Evolutionary conservation across 495 filamentous ascomycete species (phyloP), one percentile per base, ranked within the genome.

Genomic region (Parathielavia appendiculata): DNA sequence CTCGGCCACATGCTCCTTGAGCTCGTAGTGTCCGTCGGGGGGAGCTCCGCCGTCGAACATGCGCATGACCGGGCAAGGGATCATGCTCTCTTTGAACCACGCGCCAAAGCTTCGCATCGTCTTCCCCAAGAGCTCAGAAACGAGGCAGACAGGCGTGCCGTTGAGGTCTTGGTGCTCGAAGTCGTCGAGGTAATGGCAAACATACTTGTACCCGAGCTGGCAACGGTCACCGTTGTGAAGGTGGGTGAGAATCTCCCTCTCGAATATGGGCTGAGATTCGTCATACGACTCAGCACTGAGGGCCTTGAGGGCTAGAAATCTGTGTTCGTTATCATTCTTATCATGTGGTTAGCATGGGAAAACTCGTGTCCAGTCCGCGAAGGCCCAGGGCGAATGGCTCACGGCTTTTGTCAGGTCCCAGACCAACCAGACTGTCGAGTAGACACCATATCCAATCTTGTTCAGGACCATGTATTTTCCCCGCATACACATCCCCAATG

Each of bases 371-470:
- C 20, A 23, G 1, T 16, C 17, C 30, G 6, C n/a, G n/a, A 20
- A 49, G 30, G n/a, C n/a, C n/a, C n/a, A 14, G 17, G 5, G 34
- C 11, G 17, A 7, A 22, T 13, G 38, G 54, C 62, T 49, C 11
- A 61, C 59, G 23, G 17, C n/a, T 32, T 55, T 56, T n/a, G 38
- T 44, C 10, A 63, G 13, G 19, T 66, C 64, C 5, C 30, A 17
- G 36, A 44, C 58, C 5, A 66, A 61, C 74, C 74, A 76, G 40
- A 77, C 74, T 1, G 73, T 77, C 0, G 70, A 72, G 39, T 67
- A 72, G 40, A 54, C 64, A 7, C 79, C 79, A 59, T 75, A 78
- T 8, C 79, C 75, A 38, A 80, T 65, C 63, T 81, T 82, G 51
- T 64, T 67, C 12, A 77, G 50, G 51, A 79, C 61, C 51, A 70